Evolutionary conservation across 2,329 filamentous ascomycete species (phyloP).

Genomic region (Fusarium vanettenii): DNA sequence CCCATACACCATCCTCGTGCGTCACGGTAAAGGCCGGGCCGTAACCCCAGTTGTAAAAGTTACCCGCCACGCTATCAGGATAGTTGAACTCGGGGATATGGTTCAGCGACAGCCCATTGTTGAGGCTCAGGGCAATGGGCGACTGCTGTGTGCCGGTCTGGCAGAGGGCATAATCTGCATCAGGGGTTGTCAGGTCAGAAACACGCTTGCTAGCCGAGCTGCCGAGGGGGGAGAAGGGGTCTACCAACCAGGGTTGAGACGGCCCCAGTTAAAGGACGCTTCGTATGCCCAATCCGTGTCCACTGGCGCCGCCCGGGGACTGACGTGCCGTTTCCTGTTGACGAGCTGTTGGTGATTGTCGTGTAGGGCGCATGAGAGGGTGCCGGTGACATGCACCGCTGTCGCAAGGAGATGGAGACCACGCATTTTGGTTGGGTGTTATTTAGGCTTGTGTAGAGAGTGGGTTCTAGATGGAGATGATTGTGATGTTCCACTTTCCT

Average conservation of each 20-base stretch:
- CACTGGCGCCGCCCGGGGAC: slow-evolving; percentile 9
- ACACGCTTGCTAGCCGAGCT: background rate
- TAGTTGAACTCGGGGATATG: slow-evolving; percentile 29
- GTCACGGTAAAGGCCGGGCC: slow-evolving; percentile 29
- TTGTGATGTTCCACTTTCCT: background rate
- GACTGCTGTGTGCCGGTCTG: slow-evolving; percentile 36
- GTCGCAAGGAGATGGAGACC: slow-evolving; percentile 1
- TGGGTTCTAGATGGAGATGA: background rate
- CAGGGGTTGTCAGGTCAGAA: background rate
- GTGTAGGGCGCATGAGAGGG: slow-evolving; percentile 16
- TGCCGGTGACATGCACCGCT: background rate
- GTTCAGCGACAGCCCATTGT: slow-evolving; percentile 29
- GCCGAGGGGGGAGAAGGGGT: background rate
- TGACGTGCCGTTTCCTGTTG: slow-evolving; percentile 24
- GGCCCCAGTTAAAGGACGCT: slow-evolving; percentile 32
- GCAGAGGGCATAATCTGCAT: slow-evolving; percentile 25
- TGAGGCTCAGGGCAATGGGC: slow-evolving; percentile 27
- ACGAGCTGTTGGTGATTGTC: slow-evolving; percentile 24
- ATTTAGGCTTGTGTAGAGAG: background rate
- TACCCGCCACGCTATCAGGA: slow-evolving; percentile 6
- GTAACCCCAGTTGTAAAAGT: slow-evolving; percentile 37
- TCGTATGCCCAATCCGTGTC: slow-evolving; percentile 32
- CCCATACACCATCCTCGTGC: slow-evolving; percentile 23
- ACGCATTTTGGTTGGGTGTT: slow-evolving; percentile 1
- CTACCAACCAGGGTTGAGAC: slow-evolving; percentile 16